Base-by-base conservation (phyloP, 129 eudicot genomes). In the Lonicera japonica region DNA sequence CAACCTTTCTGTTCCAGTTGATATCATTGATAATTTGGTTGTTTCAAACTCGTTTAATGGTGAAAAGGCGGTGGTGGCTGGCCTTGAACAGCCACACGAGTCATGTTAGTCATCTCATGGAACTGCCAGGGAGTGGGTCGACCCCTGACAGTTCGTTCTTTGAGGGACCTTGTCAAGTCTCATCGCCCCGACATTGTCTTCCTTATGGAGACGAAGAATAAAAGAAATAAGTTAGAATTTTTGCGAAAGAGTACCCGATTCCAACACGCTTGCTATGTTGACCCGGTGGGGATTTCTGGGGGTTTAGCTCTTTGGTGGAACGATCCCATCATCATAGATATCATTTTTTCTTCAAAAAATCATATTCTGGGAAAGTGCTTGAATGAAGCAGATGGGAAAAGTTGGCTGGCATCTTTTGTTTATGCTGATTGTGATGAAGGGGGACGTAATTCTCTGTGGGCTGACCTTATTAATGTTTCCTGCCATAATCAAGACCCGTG, bases 71-170 rank as follows among this genome's bases (percentile, higher is more conserved):
- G 63, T 58, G 41, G 45, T 58, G 63, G 63, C 63, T 24, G 63
- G 21, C 63, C 63, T 5, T 4, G 3, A 24, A 2, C 45, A 58
- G 63, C 63, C 63, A 58, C 41, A 25, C 2, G 17, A 0, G 8
- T 41, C 14, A 58, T 58, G 63, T 58, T 58, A 58, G 41, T 58
- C 43, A 36, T 58, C 21, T 58, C 63, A 8, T 58, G 41, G 41
- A 58, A 58, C 45, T 58, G 63, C 16, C 43, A 58, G 63, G 63
- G 63, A 58, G 63, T 58, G 11, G 45, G 63, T 3, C 63, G 63
- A 58, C 63, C 63, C 63, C 63, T 58, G 16, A 58, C 63, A 29
- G 41, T 58, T 58, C 36, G 41, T n/a, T 2, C 16, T 11, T 16
- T 58, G 17, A n/a, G 41, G 36, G 63, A 58, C 40, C 7, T 58